Percentiles rank a stretch among this genome's conserved stretches.
phyloP scores from a whole-genome alignment of 805 yeast genomes.

The Zygoascus bituminiphila region DNA sequence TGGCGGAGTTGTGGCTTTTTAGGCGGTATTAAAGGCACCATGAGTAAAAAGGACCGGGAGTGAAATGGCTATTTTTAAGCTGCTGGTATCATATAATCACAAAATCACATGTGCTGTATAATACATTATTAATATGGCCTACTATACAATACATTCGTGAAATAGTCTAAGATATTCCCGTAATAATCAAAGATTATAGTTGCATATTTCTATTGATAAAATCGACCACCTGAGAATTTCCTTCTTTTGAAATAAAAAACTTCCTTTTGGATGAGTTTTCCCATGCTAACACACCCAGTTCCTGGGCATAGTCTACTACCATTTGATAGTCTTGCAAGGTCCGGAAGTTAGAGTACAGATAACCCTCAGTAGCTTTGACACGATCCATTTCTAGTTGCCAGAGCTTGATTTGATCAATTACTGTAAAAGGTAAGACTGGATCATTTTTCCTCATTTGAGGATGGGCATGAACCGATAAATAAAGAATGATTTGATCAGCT shows the following conservation, averaged over 20 bases:
- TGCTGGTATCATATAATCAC: too few species aligned
- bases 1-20: neutral
- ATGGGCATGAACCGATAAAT: constrained; percentile 86
- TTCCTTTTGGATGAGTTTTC: constrained; percentile 56
- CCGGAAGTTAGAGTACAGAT: constrained; percentile 76
- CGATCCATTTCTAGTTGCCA: constrained; percentile 97
- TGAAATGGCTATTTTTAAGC: too few species aligned
- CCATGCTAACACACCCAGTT: constrained; percentile 90
- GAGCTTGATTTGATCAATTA: constrained; percentile 88
- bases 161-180: neutral
- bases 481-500: constrained; percentile 87
- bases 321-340: constrained; percentile 67
- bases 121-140: too few species aligned
- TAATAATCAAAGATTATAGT: neutral
- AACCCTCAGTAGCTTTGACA: constrained; percentile 79
- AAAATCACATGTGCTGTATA: too few species aligned
- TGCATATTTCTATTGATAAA: constrained; percentile 55
- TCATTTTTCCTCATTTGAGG: constrained; percentile 66
- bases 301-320: constrained; percentile 70
- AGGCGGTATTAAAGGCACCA: too few species aligned
- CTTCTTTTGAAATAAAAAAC: constrained; percentile 84
- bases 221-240: constrained; percentile 83
- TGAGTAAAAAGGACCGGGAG: too few species aligned
- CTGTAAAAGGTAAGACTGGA: constrained; percentile 85
- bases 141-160: neutral